phyloP scores from a whole-genome alignment of 805 yeast species.

The Metschnikowia similis region DNA sequence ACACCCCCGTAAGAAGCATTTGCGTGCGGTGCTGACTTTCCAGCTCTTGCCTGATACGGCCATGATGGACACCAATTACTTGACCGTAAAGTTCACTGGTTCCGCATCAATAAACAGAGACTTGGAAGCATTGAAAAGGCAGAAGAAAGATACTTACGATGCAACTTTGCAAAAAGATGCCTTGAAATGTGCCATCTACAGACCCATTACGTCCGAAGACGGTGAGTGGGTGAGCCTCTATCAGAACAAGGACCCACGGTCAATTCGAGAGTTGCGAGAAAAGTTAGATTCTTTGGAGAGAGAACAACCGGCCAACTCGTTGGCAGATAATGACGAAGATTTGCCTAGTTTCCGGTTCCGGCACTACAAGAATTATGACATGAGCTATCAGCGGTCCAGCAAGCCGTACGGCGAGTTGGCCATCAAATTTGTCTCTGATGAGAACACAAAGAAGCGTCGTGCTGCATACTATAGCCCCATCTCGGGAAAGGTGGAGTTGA shows the following conservation, averaged over 20 bases:
- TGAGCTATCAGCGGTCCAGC: slow-evolving; percentile 48
- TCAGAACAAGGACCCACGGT: slow-evolving; percentile 24
- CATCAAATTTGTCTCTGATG: slow-evolving; percentile 49
- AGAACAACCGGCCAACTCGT: slow-evolving; percentile 38
- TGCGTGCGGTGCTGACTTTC: slow-evolving; percentile 76
- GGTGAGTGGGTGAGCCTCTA: slow-evolving; percentile 71
- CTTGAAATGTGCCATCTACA: slow-evolving; percentile 60
- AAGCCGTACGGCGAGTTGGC: slow-evolving; percentile 61
- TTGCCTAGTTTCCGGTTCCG: slow-evolving; percentile 48
- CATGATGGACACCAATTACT: slow-evolving; percentile 76
- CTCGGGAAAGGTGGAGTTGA: slow-evolving; percentile 71
- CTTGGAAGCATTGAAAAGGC: slow-evolving; percentile 25
- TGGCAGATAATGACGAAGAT: slow-evolving; percentile 43
- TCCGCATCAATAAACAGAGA: slow-evolving; percentile 48
- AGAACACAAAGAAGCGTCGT: slow-evolving; percentile 36
- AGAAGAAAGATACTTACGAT: slow-evolving; percentile 25
- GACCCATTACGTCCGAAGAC: slow-evolving; percentile 67
- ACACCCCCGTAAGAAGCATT: slow-evolving; percentile 75
- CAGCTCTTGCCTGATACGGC: slow-evolving; percentile 85
- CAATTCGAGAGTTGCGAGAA: slow-evolving; percentile 22
- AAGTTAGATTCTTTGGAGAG: slow-evolving; percentile 37
- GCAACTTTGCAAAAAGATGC: slow-evolving; percentile 32
- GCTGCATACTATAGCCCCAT: slow-evolving; percentile 77
- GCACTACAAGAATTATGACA: slow-evolving; percentile 76
- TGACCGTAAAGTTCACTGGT: slow-evolving; percentile 59